Base-by-base conservation (phyloP, 805 yeast species). In the Dipodascus geniculatus region DNA sequence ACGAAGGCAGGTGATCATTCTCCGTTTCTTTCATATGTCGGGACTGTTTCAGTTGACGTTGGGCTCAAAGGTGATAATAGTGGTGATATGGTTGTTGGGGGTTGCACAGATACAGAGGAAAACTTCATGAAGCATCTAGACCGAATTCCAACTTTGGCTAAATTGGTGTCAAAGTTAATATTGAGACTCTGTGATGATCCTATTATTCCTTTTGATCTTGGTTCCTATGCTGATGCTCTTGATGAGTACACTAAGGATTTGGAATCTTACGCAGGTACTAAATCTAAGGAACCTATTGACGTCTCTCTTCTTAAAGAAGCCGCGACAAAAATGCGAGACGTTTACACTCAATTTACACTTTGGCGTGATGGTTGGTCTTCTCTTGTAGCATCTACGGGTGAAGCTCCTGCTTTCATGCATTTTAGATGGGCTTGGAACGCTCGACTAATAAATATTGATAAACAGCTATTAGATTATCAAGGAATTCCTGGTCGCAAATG, bases 391-490 rank as follows among this genome's bases (percentile, higher is more conserved):
- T 73, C 74, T 31, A 77, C 74, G 50, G 71, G 76, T 2, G 90
- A 90, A 64, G 89, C 95, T 1, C 79, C 88, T 1, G 64, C 84
- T 54, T 69, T 87, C 42, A 76, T 90, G 0, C 80, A 82, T 49
- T 81, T 79, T 57, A 74, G 98, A 61, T 79, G 87, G 83, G 80
- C 79, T 54, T 85, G 93, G 87, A 90, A 90, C 66, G 75, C 80
- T n/a, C 79, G 80, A 56, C 67, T 87, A 61, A 66, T 78, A 2
- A 65, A 69, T 16, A 72, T 86, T 54, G 83, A 82, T 57, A 77
- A 76, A 57, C 65, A 72, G 19, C 76, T 86, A 57, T 62, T 83
- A 8, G 64, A 71, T 3, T 64, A 71, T 1, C 70, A 68, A 4
- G 72, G 73, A 1, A 79, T 79, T 0, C 60, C 78, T 0, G 63